Evolutionary conservation across 495 filamentous ascomycete genomes (phyloP), one percentile per base, ranked within the genome.

Genomic region (Cercophora scortea): DNA sequence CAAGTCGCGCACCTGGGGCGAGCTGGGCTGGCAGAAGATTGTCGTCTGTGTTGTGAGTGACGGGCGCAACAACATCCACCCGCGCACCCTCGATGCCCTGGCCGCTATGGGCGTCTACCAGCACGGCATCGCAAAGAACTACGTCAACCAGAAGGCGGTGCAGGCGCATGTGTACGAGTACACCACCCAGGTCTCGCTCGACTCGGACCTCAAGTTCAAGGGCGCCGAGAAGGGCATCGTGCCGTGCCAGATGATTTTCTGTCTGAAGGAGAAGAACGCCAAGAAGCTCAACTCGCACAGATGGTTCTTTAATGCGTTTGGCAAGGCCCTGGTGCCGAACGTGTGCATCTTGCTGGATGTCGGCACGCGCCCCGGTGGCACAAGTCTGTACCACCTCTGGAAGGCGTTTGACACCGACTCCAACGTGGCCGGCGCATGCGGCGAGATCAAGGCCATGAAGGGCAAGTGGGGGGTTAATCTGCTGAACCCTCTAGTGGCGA

Each of bases 291-390:
- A 99, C 73, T 95, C 89, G 6, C 94, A 99, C 72, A 83, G 94
- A 47, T 99, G 94, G 94, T 96, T 96, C 71, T 99, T 99, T 73
- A 97, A 99, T 66, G 94, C 92, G 3, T 96, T 99, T 55, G 94
- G 94, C 50, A 84, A 86, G 56, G 87, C 91, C 4, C 75, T 99
- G 11, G 91, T 89, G 47, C 94, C 94, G 0, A 97, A 99, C 55
- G 87, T 99, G 43, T 97, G 94, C 68, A 94, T 97, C 64, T 72
- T 98, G 47, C 84, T 98, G 8, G 93, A 98, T 65, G 94, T 96
- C 17, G 94, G 94, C 42, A 98, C 93, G 0, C 87, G 89, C 50
- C 93, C 93, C 0, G 88, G 88, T 4, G 71, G 79, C 18, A 94
- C 82, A 39, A 88, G 89, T 3, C 77, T 97, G n/a, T 99, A 99